phyloP scores from a whole-genome alignment of 2,329 filamentous ascomycete genomes.

The Cladobotryum mycophilum region DNA sequence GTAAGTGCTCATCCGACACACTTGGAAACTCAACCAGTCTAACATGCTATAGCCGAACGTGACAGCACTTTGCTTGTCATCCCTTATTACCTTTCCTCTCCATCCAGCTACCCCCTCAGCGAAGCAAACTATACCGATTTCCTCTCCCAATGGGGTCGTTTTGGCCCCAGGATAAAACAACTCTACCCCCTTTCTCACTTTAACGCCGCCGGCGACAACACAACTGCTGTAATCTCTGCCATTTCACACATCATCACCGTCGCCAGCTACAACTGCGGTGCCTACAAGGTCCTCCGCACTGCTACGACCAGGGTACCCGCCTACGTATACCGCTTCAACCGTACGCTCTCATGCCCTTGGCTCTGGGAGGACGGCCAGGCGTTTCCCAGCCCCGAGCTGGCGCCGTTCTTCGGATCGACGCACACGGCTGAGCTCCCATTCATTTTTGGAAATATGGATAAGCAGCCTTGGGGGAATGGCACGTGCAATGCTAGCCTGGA shows the following conservation, averaged over 20 bases:
- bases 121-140: slow-evolving; percentile 14
- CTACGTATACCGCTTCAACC: slow-evolving; percentile 15
- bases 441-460: slow-evolving; percentile 15
- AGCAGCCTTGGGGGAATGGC: slow-evolving; percentile 13
- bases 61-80: slow-evolving; percentile 13
- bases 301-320: slow-evolving; percentile 6
- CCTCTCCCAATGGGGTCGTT: slow-evolving; percentile 10
- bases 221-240: slow-evolving; percentile 9
- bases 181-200: slow-evolving; percentile 14
- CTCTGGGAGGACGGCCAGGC: slow-evolving; percentile 4
- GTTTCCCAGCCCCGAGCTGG: slow-evolving; percentile 4
- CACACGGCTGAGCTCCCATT: slow-evolving; percentile 16
- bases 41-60: slow-evolving; percentile 4
- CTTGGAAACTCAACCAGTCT: too few species aligned
- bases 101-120: background rate
- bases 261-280: slow-evolving; percentile 11
- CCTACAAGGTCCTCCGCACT: slow-evolving; percentile 11
- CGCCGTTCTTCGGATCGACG: slow-evolving; percentile 8
- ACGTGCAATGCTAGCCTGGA: slow-evolving; percentile 10
- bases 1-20: slow-evolving; percentile 1
- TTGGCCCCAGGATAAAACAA: slow-evolving; percentile 5
- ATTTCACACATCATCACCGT: slow-evolving; percentile 12
- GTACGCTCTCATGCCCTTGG: slow-evolving; percentile 14
- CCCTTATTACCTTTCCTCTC: slow-evolving; percentile 2
- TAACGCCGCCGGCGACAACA: slow-evolving; percentile 9